Evolutionary conservation across 2,329 filamentous ascomycete species (phyloP).

Genomic region (Fusarium phyllophilum): DNA sequence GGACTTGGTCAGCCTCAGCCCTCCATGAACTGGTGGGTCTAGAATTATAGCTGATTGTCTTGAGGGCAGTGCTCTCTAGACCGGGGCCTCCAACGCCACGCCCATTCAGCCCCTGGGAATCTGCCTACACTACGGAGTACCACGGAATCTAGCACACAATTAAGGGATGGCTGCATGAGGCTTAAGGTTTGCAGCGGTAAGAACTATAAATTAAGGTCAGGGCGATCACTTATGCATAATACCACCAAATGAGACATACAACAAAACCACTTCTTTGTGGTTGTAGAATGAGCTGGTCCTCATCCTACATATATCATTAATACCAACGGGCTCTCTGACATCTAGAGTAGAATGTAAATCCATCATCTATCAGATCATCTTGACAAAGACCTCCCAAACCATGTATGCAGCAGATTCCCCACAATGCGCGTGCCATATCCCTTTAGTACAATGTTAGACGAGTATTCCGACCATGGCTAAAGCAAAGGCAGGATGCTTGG

Average conservation of each 20-base stretch:
- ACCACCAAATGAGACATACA: not conserved
- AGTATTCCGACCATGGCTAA: conserved; percentile 20
- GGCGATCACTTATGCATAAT: not conserved
- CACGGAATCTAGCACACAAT: not conserved
- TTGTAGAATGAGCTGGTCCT: conserved; percentile 23
- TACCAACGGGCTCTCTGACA: conserved; percentile 19
- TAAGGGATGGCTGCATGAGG: conserved; percentile 7
- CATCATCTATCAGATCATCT: conserved; percentile 39
- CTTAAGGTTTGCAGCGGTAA: not conserved
- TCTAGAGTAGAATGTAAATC: conserved; percentile 18
- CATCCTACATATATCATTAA: conserved; percentile 38
- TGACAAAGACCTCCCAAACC: conserved; percentile 22
- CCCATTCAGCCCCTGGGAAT: conserved; percentile 15
- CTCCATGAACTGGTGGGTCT: conserved; percentile 16
- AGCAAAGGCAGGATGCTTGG: conserved; percentile 10
- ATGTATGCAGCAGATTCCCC: conserved; percentile 19
- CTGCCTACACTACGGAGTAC: conserved; percentile 27
- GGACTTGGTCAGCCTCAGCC: conserved; percentile 2
- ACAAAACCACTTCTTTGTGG: conserved; percentile 19
- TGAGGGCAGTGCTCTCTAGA: conserved; percentile 35
- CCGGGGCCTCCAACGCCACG: conserved; percentile 35
- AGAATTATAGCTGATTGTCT: not conserved
- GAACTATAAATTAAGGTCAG: not conserved
- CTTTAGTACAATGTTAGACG: conserved; percentile 15
- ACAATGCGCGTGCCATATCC: conserved; percentile 24